Evolutionary conservation across 441 rosid species (phyloP).

Genomic region (Jatropha multifida): DNA sequence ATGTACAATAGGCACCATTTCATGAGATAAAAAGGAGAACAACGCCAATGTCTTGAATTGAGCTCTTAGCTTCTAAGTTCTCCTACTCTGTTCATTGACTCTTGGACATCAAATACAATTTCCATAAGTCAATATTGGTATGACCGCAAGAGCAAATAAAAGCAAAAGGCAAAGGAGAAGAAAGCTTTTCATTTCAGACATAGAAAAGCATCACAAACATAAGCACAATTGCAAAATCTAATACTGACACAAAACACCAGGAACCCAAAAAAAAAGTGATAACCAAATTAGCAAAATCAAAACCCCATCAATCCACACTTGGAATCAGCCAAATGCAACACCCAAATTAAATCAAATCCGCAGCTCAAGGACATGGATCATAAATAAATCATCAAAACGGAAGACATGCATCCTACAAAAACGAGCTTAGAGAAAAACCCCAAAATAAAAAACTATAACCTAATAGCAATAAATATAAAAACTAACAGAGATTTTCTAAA

Average conservation of each 20-base stretch:
- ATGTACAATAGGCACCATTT: background rate
- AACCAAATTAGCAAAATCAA: slow-evolving; percentile 23
- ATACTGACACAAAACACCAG: background rate
- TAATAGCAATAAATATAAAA: background rate
- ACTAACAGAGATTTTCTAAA: background rate
- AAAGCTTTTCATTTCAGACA: slow-evolving; percentile 12
- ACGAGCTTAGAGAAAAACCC: slow-evolving; percentile 29
- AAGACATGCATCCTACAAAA: slow-evolving; percentile 8
- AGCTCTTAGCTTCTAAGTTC: slow-evolving; percentile 4
- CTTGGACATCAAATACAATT: slow-evolving; percentile 14
- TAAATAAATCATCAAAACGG: slow-evolving; percentile 18
- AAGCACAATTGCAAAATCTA: slow-evolving; percentile 24
- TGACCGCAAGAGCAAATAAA: background rate
- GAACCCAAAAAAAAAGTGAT: background rate
- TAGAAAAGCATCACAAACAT: slow-evolving; percentile 2
- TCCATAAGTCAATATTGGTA: slow-evolving; percentile 9
- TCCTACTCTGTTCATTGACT: background rate
- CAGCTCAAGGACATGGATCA: slow-evolving; percentile 30
- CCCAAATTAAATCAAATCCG: slow-evolving; percentile 33
- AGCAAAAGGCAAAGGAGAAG: background rate
- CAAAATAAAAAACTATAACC: background rate
- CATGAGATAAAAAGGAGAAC: slow-evolving; percentile 1
- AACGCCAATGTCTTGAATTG: background rate
- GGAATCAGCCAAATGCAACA: background rate
- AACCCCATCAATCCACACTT: slow-evolving; percentile 23